Evolutionary conservation across 2,329 filamentous ascomycete species (phyloP), one percentile per base, ranked within the genome.

Genomic region (Exophiala oligosperma): DNA sequence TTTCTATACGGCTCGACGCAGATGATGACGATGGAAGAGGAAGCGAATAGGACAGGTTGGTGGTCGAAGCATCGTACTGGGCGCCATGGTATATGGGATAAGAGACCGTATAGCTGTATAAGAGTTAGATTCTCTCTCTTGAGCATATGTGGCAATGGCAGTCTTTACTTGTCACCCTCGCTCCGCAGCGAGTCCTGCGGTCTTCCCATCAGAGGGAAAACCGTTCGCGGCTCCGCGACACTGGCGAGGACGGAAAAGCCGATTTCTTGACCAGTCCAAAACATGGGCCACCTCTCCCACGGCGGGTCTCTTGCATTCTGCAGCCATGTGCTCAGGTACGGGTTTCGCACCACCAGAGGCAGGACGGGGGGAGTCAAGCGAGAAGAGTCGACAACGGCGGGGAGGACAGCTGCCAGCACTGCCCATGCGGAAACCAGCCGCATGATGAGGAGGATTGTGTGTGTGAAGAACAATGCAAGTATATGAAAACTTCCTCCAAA

Each of bases 251-350:
- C 73, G 5, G 83, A 81, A 63, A 89, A 81, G 44, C 86, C 86
- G 56, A 89, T 73, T 76, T 87, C 81, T 67, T 85, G 79, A 35
- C 89, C 89, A 5, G 87, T 90, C 80, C 87, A 92, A 72, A 92
- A 92, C 72, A 93, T 93, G 24, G 91, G 91, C 91, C 91, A 96
- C 74, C 84, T 83, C 54, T 85, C 82, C 91, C 91, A 95, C 1
- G 91, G 91, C 47, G 81, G 81, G 56, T 88, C 82, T 65, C 91
- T 82, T 41, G 90, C 89, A 72, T 83, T 81, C 49, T 80, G 67
- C 43, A 88, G 77, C 87, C 88, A 91, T 12, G 85, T 83, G 69
- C 84, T 91, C 14, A 92, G 73, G 65, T 92, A 93, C 0, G 90
- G 90, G 8, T 85, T 88, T 61, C 84, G 85, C 46, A 92, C 89